Evolutionary conservation across 2,329 filamentous ascomycete species (phyloP), one percentile per base, ranked within the genome.

Genomic region (Hysterium pulicare): DNA sequence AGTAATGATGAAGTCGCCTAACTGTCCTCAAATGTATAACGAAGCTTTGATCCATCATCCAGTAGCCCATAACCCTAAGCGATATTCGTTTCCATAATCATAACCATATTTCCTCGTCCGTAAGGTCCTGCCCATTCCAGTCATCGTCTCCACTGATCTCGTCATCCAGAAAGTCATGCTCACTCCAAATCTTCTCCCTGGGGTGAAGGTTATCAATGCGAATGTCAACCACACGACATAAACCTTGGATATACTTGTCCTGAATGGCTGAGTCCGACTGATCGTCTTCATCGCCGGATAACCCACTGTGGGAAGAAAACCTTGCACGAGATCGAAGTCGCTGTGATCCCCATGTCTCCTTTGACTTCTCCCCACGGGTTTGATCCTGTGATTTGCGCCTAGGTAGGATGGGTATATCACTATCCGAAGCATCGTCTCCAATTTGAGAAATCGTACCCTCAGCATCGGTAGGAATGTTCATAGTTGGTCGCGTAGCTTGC

Each of bases 121-220:
- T 73, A 23, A 75, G 73, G 44, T 77, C 75, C 34, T 79, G 77
- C 4, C 78, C 79, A 38, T 81, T 74, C 79, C 76, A 65, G 28
- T 79, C 74, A 26, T 79, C 76, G 43, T 78, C 75, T 3, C 73
- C 74, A 64, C 65, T 86, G 66, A 67, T 62, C 54, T 83, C 80
- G 17, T 72, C 73, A 49, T 83, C 79, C 11, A 87, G 64, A 53
- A 91, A 90, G 59, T 91, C 86, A 1, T 77, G 79, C 72, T 89
- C 87, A 17, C 76, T 76, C 49, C 77, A 87, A 47, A 84, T 81
- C 19, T 77, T 69, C 66, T 89, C 86, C 2, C 75, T 75, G 4
- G 83, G 82, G 46, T 87, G 83, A 58, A 87, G 78, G 59, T 90
- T 90, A 64, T 90, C 87, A 51, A 90, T 83, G 33, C 80, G 71